phyloP scores from a whole-genome alignment of 495 filamentous ascomycete species.

The Alectoria sarmentosa region DNA sequence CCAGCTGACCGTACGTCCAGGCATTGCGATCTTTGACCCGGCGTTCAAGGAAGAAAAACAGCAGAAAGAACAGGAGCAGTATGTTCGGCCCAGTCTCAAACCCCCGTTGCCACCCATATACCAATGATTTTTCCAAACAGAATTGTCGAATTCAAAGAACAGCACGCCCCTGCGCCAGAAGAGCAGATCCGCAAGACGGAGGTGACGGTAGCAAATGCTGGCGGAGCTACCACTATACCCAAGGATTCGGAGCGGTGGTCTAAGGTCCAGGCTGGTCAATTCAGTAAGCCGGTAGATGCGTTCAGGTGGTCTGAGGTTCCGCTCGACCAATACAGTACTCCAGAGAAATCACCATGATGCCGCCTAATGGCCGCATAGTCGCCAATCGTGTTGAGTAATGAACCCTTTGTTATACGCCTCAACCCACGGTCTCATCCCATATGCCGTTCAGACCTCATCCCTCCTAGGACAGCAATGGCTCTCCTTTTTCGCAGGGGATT shows the following conservation, averaged over 20 bases:
- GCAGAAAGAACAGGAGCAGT: constrained; percentile 12
- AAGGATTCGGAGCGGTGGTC: constrained; percentile 15
- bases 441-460: no score
- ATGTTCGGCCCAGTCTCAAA: not conserved
- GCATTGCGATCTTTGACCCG: constrained; percentile 16
- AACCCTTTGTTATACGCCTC: no score
- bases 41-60: constrained; percentile 19
- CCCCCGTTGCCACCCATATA: no score
- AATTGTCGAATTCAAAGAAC: constrained; percentile 7
- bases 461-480: no score
- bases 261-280: constrained; percentile 9
- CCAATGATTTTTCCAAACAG: constrained; percentile 3
- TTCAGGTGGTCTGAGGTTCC: constrained; percentile 6
- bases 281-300: constrained; percentile 10
- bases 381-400: no score
- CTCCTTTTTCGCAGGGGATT: no score
- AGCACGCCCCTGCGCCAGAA: constrained; percentile 1
- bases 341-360: constrained; percentile 12
- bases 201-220: constrained; percentile 17
- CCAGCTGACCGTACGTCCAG: not conserved
- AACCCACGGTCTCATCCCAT: no score
- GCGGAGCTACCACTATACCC: constrained; percentile 18
- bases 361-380: not conserved
- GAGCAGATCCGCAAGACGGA: constrained; percentile 20
- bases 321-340: constrained; percentile 9